Base-by-base conservation (phyloP, 169 alveolate genomes). In the Plasmodium falciparum region DNA sequence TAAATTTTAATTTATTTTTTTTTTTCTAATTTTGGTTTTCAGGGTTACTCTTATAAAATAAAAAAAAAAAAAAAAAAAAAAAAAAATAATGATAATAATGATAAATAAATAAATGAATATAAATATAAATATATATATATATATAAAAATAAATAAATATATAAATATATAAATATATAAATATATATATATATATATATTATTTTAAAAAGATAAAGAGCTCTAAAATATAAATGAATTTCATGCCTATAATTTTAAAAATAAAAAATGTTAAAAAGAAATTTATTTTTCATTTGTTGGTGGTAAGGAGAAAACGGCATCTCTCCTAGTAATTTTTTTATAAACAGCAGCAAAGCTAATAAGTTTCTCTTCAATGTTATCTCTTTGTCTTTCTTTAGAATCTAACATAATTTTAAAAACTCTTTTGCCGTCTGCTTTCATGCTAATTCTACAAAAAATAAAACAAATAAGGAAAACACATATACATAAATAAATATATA, bases 331-430 rank as follows among this genome's bases (percentile, higher is more conserved):
- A 70, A 98, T 96, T 93, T 95, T 97, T 94, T 95, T 95, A 96
- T 98, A 98, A 70, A 97, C 98, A 58, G 98, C 99, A 33, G 98
- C 96, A 95, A 97, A 96, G 54, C 98, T 97, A 93, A 97, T 98
- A 67, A 97, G 95, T 90, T 97, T 97, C 88, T 97, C 98, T 83
- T 97, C 99, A 39, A 98, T 88, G 88, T 93, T 95, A 80, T 97
- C 99, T 95, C 97, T 96, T 88, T 97, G 98, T 86, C 94, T 97
- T 96, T 97, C 99, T 85, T 97, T 97, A 39, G 99, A 98, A 95
- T 98, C 99, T 17, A 98, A 95, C 94, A 92, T 94, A 62, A 98
- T 97, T 94, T 96, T 97, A 92, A 97, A 92, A 62, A 97, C 88
- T 90, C 98, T 97, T 61, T 97, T 92, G n/a, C 99, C 99, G 85